phyloP scores from a whole-genome alignment of 768 basidiomycete genomes.

The Amyloporia xantha region DNA sequence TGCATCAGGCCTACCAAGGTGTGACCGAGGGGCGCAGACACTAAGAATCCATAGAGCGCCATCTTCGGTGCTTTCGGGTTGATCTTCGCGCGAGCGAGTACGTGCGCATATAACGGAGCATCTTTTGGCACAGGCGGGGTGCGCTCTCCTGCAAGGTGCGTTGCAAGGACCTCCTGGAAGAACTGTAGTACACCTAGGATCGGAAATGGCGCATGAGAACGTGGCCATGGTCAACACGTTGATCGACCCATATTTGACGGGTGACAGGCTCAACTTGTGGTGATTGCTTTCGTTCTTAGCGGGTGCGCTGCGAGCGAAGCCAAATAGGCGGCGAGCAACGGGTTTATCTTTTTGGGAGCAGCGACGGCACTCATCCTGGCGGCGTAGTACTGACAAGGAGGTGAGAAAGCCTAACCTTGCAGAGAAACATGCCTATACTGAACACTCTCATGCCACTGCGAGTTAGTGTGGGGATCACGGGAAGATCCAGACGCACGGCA shows the following conservation, averaged over 20 bases:
- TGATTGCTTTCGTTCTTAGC: slow-evolving; percentile 74
- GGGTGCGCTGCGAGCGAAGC: slow-evolving; percentile 61
- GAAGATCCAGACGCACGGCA: too few relatives aligned
- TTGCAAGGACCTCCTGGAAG: slow-evolving; percentile 78
- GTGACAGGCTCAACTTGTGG: too few relatives aligned
- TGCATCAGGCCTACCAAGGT: slow-evolving; percentile 66
- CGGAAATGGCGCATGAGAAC: neutral
- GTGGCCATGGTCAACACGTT: neutral
- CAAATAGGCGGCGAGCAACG: slow-evolving; percentile 67
- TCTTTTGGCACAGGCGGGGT: slow-evolving; percentile 42
- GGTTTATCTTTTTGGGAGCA: slow-evolving; percentile 25
- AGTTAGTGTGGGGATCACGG: neutral
- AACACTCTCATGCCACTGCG: neutral
- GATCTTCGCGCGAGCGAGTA: slow-evolving; percentile 51
- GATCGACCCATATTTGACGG: neutral
- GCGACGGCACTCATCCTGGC: slow-evolving; percentile 17
- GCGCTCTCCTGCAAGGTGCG: slow-evolving; percentile 59
- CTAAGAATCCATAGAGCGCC: slow-evolving; percentile 74
- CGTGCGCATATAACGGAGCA: slow-evolving; percentile 45
- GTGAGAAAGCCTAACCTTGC: neutral
- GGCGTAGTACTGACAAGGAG: too few relatives aligned
- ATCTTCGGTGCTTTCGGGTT: slow-evolving; percentile 75
- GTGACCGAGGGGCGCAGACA: slow-evolving; percentile 80
- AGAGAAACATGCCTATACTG: neutral
- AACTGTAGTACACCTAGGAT: slow-evolving; percentile 34